phyloP scores from a whole-genome alignment of 192 early-diverging fungal genomes.

The Backusella tarrabulga region DNA sequence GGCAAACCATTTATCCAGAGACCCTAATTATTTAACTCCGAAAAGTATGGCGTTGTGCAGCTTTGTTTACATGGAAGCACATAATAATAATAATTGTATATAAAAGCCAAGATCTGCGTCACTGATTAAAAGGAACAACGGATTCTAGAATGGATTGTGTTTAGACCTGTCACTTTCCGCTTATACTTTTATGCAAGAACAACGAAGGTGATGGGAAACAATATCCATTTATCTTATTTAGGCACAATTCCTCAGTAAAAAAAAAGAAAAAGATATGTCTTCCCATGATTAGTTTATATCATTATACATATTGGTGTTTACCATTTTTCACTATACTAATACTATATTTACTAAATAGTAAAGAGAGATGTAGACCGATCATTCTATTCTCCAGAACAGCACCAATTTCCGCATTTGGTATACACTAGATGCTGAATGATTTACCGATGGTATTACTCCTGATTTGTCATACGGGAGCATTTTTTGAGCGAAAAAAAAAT shows the following conservation, averaged over 20 bases:
- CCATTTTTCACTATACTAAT: background rate
- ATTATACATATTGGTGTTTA: background rate
- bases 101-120: background rate
- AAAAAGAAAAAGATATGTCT: background rate
- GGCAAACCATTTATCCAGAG: background rate
- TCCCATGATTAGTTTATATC: background rate
- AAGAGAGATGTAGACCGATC: background rate
- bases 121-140: background rate
- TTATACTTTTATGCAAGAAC: background rate
- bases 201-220: background rate
- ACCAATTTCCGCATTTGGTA: background rate
- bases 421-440: background rate
- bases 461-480: background rate
- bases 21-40: slow-evolving; percentile 7
- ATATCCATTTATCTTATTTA: background rate
- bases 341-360: background rate
- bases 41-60: background rate
- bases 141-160: background rate
- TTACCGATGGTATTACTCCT: background rate
- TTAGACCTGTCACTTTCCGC: background rate
- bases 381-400: background rate
- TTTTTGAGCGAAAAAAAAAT: background rate
- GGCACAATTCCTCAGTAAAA: background rate
- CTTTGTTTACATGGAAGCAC: background rate
- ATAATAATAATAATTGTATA: background rate